Base-by-base conservation (phyloP, 2,329 filamentous ascomycete species). In the Aspergillus ibericus region DNA sequence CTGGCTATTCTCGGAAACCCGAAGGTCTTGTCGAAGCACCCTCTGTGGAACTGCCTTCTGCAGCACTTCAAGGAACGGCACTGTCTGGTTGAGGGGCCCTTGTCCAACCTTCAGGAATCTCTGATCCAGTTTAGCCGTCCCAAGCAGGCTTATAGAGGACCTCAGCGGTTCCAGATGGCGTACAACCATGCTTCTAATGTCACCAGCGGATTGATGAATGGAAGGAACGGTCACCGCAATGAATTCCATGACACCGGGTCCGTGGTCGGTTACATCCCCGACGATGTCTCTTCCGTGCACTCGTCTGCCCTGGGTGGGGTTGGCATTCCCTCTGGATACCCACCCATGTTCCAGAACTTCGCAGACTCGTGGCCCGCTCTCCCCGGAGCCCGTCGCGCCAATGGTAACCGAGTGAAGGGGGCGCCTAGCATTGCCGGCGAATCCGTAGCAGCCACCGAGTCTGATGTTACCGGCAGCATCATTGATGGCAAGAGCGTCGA, bases 61-160 rank as follows among this genome's bases (percentile, higher is more conserved):
- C 84, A 93, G 38, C 95, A 99, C 75, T 99, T 97, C 84, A 98
- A 98, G 81, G 93, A 98, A 74, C 88, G 88, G 68, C 96, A 96
- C 70, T 98, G 93, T 73, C 85, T 99, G 12, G 95, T 99, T 5
- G 95, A 99, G 74, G 95, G 95, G 0, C 93, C 95, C 18, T 81
- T 99, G 63, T 95, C 90, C 62, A 99, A 99, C 72, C 82, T 99
- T n/a, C 95, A 98, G 76, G 90, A 92, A 25, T 97, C 93, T 12
- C 83, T 99, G 49, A 85, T 98, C 63, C 95, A 99, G 71, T 99
- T 99, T 78, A 92, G 90, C 74, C 88, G 92, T 7, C 95, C 95
- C 20, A 96, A 96, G 82, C 90, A 93, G 66, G 90, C 88, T 34
- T 97, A 96, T 75, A 91, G 95, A 60, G 88, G 88, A 18, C 93